Base-by-base conservation (phyloP, 2,329 filamentous ascomycete species). In the Daldinia sp. region DNA sequence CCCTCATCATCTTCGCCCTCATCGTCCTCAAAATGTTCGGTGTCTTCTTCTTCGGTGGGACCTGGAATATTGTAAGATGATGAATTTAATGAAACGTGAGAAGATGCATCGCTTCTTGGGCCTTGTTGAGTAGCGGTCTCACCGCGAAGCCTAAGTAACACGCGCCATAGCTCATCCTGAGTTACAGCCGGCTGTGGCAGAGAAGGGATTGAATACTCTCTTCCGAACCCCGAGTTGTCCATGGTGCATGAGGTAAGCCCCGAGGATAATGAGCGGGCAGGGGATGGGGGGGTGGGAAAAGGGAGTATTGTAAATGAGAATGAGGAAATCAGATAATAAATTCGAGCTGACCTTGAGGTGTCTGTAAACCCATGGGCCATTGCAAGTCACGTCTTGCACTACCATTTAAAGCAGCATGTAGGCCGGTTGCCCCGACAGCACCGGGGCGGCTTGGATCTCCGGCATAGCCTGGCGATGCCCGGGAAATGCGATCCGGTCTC, bases 1-100 rank as follows among this genome's bases (percentile, higher is more conserved):
- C 25, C 50, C 21, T 76, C 72, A 9, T 71, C 71, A 7, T 72
- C 71, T 1, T 67, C 64, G 25, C 30, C 62, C 17, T 56, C 58
- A 23, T 63, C 60, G 11, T 64, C 50, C 8, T 62, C 63, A n/a
- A 56, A 50, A 9, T 58, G 48, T 41, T 62, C 61, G 23, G 56
- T 41, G 19, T 45, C 50, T 15, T 41, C 50, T 15, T 41, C 50
- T 37, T 63, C 53, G 17, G 50, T 32, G 15, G 56, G 21, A 41
- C 15, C 48, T 39, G 25, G 9, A 11, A 34, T 11, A 45, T 41
- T 17, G 35, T 57, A 15, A 45, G 39, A 27, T 11, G 39, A 45
- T 25, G 13, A 17, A 13, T 6, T 17, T 21, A 13, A 48, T 10
- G 4, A 32, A 3, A 17, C 19, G 21, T 48, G 25, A 30, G 45